Evolutionary conservation across 169 alveolate species (phyloP).

Genomic region (Ichthyophthirius multifiliis): DNA sequence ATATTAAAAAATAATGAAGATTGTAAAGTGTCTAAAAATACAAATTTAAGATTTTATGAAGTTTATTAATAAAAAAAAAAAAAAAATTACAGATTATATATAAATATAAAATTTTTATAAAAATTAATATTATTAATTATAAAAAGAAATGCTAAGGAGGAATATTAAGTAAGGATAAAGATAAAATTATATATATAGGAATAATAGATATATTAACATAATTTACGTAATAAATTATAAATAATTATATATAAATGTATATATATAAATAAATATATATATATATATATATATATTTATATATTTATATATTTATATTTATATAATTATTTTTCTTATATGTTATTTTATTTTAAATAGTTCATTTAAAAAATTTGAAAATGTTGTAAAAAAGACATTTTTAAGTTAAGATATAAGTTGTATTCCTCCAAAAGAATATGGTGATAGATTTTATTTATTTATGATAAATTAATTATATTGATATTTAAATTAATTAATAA

Average conservation of each 20-base stretch:
- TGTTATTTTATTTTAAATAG: neutral
- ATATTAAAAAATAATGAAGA: neutral
- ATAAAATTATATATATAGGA: constrained; percentile 1
- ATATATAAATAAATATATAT: too few relatives aligned
- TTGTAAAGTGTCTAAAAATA: neutral
- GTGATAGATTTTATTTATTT: constrained; percentile 39
- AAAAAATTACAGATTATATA: too few relatives aligned
- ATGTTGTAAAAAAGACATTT: constrained; percentile 11
- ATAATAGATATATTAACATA: constrained; percentile 38
- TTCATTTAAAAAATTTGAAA: neutral
- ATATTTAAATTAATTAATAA: too few relatives aligned
- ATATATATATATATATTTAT: too few relatives aligned
- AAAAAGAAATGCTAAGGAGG: constrained; percentile 32
- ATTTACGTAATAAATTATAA: neutral
- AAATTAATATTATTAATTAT: neutral
- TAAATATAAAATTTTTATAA: neutral
- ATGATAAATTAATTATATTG: constrained; percentile 18
- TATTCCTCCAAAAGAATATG: constrained; percentile 37
- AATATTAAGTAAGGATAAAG: constrained; percentile 2
- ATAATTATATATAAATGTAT: too few relatives aligned
- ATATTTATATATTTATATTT: too few relatives aligned
- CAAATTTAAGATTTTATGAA: constrained; percentile 16
- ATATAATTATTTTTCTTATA: neutral
- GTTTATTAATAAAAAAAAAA: too few relatives aligned
- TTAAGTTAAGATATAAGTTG: constrained; percentile 25